phyloP scores from a whole-genome alignment of 2,329 filamentous ascomycete species.

The Talaromyces sp. region DNA sequence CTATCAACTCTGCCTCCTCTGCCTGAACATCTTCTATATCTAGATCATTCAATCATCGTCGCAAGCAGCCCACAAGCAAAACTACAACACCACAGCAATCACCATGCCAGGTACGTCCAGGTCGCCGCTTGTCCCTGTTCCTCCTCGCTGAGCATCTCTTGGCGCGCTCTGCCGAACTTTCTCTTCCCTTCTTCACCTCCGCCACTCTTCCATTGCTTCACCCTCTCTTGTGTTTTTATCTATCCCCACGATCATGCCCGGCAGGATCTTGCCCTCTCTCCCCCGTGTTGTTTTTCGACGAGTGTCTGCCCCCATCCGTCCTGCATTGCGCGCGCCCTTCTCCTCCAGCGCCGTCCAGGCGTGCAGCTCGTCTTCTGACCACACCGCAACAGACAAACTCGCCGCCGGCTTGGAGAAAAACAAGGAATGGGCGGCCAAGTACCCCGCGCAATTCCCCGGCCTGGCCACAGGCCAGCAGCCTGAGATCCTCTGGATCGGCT shows the following conservation, averaged over 20 bases:
- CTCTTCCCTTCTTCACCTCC: not conserved
- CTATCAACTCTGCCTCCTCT: not conserved
- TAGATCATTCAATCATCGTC: not conserved
- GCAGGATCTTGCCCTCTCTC: not conserved
- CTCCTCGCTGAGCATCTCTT: not conserved
- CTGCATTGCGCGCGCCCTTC: not conserved
- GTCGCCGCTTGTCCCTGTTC: not conserved
- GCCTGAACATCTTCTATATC: not conserved
- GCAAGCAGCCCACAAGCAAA: not conserved
- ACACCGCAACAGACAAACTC: conserved; percentile 49
- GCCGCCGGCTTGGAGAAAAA: conserved; percentile 63
- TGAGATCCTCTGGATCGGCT: conserved; percentile 72
- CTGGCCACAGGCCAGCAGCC: conserved; percentile 62
- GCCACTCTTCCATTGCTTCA: not conserved
- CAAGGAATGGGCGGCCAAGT: conserved; percentile 64
- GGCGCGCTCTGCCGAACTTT: not conserved
- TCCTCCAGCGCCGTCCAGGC: not conserved
- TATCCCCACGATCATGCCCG: not conserved
- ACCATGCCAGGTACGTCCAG: not conserved
- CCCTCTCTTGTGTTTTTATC: not conserved
- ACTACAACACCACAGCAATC: not conserved
- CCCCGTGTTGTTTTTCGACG: not conserved
- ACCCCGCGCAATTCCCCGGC: conserved; percentile 66
- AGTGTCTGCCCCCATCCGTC: not conserved
- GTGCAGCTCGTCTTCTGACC: not conserved